phyloP scores from a whole-genome alignment of 1,284 basidiomycete species.

The Neotropicomus parvogracilis region DNA sequence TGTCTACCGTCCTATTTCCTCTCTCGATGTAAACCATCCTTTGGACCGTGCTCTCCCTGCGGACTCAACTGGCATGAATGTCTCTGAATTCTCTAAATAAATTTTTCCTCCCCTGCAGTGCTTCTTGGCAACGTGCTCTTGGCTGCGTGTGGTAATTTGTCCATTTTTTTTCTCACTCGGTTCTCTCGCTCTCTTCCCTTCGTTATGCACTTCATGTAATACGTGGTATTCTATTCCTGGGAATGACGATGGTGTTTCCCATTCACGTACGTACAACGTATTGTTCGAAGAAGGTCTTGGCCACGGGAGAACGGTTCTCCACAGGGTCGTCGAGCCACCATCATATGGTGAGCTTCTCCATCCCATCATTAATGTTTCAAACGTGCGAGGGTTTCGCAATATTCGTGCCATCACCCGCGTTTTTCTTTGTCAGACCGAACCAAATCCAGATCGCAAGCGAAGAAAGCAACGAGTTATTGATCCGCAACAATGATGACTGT shows the following conservation, averaged over 20 bases:
- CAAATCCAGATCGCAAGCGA: too few relatives aligned
- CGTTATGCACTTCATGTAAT: constrained; percentile 7
- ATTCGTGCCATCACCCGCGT: too few relatives aligned
- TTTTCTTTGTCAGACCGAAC: too few relatives aligned
- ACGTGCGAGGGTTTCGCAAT: neutral
- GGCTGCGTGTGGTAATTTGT: neutral
- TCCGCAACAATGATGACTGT: too few relatives aligned
- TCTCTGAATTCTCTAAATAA: too few relatives aligned
- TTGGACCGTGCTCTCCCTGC: too few relatives aligned
- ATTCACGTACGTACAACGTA: neutral
- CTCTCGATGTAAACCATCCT: neutral
- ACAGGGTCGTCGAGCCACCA: too few relatives aligned
- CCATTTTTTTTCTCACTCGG: neutral
- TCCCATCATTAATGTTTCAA: neutral
- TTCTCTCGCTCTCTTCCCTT: neutral
- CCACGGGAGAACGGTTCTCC: too few relatives aligned
- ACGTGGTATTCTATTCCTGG: constrained; percentile 7
- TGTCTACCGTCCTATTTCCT: neutral
- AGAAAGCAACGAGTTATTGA: neutral
- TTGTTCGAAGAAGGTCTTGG: neutral
- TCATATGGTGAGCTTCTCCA: too few relatives aligned
- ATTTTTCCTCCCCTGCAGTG: too few relatives aligned
- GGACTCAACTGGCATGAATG: too few relatives aligned
- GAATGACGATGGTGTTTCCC: neutral
- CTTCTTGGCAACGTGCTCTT: neutral